These are phyloP conservation scores for Podaxis sp. DNA, from an alignment of 768 basidiomycete genomes.

Conservation along the genomic window DNA sequence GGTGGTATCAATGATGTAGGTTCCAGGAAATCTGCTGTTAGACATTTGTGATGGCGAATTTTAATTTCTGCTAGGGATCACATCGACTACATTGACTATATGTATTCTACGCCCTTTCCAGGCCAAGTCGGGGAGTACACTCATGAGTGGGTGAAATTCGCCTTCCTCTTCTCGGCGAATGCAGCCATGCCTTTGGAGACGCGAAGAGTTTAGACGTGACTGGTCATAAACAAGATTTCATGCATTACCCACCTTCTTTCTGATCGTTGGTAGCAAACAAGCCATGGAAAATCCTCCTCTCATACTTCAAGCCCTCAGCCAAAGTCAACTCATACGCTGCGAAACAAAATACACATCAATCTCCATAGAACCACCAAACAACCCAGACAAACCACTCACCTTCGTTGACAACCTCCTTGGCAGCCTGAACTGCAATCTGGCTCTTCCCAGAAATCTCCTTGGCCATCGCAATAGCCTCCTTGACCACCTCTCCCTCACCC, in stretches of 20 bases:
- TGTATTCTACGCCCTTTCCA: background rate
- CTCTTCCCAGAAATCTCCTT: slow-evolving; percentile 80
- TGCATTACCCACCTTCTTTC: slow-evolving; percentile 75
- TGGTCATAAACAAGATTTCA: slow-evolving; percentile 6
- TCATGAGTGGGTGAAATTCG: slow-evolving; percentile 71
- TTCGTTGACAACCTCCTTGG: slow-evolving; percentile 92
- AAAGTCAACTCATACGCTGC: slow-evolving; percentile 80
- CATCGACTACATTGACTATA: background rate
- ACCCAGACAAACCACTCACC: slow-evolving; percentile 39
- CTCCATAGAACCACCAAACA: background rate
- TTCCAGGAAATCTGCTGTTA: background rate
- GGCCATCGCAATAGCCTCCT: slow-evolving; percentile 83
- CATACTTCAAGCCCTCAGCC: slow-evolving; percentile 81
- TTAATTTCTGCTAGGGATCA: background rate
- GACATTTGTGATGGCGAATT: background rate
- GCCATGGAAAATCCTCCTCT: slow-evolving; percentile 87
- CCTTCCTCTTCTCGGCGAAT: slow-evolving; percentile 90
- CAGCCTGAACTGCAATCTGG: slow-evolving; percentile 78
- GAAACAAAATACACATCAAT: slow-evolving; percentile 4
- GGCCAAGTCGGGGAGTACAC: background rate
- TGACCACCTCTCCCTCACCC: slow-evolving; percentile 76
- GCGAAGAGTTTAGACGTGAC: background rate
- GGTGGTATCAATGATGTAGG: slow-evolving; percentile 36
- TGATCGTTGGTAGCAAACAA: slow-evolving; percentile 94
- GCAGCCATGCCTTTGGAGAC: slow-evolving; percentile 79